Conservation (phyloP, 176 grass and related monocot genomes). For the Chloris gayana region DNA sequence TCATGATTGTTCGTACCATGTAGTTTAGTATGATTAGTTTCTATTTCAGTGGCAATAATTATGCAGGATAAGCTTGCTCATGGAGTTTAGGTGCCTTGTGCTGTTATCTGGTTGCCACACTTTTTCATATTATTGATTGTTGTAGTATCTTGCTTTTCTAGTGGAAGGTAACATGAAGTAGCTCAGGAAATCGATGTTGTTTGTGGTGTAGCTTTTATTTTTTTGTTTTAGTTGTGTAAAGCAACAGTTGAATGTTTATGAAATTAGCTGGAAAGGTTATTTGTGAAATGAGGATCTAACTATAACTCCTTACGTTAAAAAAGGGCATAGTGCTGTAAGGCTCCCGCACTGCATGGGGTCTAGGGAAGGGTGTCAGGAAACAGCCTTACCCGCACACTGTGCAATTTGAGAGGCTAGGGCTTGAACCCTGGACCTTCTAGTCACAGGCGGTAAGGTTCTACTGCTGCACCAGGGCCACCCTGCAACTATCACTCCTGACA, state of each 20-base stretch:
- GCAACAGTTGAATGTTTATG: not conserved
- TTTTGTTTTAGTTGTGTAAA: constrained; percentile 4
- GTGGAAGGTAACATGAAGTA: not conserved
- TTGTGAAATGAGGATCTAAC: not conserved
- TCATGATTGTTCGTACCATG: no score
- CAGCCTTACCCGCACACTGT: no score
- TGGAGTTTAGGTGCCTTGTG: no score
- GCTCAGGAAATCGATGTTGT: not conserved
- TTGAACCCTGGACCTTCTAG: no score
- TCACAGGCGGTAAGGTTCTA: no score
- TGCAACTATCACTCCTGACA: not conserved
- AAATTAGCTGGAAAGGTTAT: not conserved
- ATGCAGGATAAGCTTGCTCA: not conserved
- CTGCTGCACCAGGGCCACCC: no score
- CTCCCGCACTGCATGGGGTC: no score
- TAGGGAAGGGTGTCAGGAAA: no score
- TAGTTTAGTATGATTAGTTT: constrained; percentile 4
- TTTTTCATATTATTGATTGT: not conserved
- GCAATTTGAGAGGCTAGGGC: no score
- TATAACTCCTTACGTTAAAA: constrained; percentile 1
- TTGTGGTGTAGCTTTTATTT: constrained; percentile 30
- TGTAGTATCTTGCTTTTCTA: not conserved
- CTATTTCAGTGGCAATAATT: not conserved
- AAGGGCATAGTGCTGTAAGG: no score
- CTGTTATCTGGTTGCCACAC: not conserved